These are phyloP conservation scores for Fusarium sambucinum DNA, from an alignment of 2,329 filamentous ascomycete species.

Conservation along the genomic window DNA sequence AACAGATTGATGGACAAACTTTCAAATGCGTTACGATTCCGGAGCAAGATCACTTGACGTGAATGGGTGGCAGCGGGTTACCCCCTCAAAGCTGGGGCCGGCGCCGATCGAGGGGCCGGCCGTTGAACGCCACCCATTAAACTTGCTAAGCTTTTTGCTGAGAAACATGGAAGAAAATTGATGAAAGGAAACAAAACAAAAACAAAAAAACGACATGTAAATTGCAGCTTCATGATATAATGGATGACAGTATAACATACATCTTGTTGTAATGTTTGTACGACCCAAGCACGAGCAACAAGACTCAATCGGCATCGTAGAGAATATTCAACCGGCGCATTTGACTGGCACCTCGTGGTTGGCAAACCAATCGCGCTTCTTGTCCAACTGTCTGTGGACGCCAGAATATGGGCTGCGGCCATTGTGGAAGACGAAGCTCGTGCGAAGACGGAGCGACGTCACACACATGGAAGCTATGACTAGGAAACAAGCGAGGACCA, in stretches of 20 bases:
- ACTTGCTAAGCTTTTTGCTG: constrained; percentile 35
- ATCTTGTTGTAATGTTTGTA: constrained; percentile 38
- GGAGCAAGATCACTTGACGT: constrained; percentile 26
- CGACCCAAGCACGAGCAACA: constrained; percentile 53
- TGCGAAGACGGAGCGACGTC: constrained; percentile 56
- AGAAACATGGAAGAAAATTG: constrained; percentile 3
- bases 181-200: neutral
- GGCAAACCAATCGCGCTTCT: constrained; percentile 56
- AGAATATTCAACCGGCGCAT: constrained; percentile 46
- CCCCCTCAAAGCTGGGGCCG: constrained; percentile 43
- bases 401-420: constrained; percentile 65
- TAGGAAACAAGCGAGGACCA: constrained; percentile 21
- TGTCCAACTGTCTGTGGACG: constrained; percentile 58
- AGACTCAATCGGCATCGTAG: constrained; percentile 48
- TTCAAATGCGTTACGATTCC: constrained; percentile 36
- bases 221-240: constrained; percentile 2
- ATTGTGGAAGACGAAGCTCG: constrained; percentile 64
- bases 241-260: constrained; percentile 32
- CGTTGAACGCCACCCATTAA: constrained; percentile 44
- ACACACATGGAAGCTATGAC: constrained; percentile 66
- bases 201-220: constrained; percentile 7
- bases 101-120: constrained; percentile 41
- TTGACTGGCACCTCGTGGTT: constrained; percentile 50
- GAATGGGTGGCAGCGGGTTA: constrained; percentile 44
- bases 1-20: constrained; percentile 21